Evolutionary conservation across 2,329 filamentous ascomycete genomes (phyloP).

Genomic region (Monosporascus ibericus): DNA sequence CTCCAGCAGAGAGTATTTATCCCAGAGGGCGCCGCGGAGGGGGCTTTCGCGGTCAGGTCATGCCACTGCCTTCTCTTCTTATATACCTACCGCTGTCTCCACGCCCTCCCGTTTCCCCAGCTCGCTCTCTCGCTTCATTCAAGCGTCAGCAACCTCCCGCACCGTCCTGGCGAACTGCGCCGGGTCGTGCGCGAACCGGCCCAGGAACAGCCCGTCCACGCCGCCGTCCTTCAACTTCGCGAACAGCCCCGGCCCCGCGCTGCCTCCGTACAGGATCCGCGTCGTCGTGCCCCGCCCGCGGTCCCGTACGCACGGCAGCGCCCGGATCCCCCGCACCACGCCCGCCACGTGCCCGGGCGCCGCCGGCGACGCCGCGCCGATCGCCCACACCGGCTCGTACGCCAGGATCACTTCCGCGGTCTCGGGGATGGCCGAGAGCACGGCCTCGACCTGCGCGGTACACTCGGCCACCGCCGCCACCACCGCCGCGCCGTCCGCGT

Average conservation of each 20-base stretch:
- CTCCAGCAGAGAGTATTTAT: too few relatives aligned
- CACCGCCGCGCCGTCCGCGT: slow-evolving; percentile 32
- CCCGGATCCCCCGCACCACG: slow-evolving; percentile 60
- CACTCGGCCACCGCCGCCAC: slow-evolving; percentile 61
- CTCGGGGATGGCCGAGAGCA: slow-evolving; percentile 54
- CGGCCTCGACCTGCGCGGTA: slow-evolving; percentile 55
- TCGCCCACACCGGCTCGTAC: slow-evolving; percentile 88
- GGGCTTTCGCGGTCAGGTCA: too few relatives aligned
- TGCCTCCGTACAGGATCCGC: slow-evolving; percentile 76
- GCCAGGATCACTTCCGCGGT: slow-evolving; percentile 68
- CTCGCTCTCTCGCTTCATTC: not conserved
- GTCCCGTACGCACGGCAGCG: slow-evolving; percentile 41
- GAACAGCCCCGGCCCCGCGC: slow-evolving; percentile 74
- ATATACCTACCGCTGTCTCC: too few relatives aligned
- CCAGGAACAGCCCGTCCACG: slow-evolving; percentile 74
- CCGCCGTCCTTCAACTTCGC: slow-evolving; percentile 55
- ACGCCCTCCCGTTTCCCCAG: too few relatives aligned
- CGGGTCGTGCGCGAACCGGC: slow-evolving; percentile 74
- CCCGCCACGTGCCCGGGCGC: slow-evolving; percentile 64
- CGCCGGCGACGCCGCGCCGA: slow-evolving; percentile 68
- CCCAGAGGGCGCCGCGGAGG: too few relatives aligned
- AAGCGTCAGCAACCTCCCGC: slow-evolving; percentile 55
- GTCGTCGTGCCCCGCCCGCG: slow-evolving; percentile 45
- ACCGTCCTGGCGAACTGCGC: slow-evolving; percentile 67
- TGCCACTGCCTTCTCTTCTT: too few relatives aligned